A percentile compares a stretch with the other conserved stretches of the same genome.
phyloP scores from a whole-genome alignment of 768 basidiomycete species.

The Tulasnella calospora region DNA sequence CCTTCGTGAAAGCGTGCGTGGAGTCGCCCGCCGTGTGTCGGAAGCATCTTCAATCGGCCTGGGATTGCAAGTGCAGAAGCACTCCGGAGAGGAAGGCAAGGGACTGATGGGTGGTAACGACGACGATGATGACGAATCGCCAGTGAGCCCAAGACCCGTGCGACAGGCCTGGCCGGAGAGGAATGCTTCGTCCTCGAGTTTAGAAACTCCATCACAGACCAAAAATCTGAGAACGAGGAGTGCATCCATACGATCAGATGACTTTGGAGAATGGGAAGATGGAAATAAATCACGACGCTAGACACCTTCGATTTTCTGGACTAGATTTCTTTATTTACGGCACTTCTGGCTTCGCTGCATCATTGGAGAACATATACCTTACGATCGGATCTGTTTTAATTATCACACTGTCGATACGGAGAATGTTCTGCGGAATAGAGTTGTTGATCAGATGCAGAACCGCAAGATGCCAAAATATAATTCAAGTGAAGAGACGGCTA shows the following conservation, averaged over 20 bases:
- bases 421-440: background rate
- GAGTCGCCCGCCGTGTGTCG: constrained; percentile 16
- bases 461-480: background rate
- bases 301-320: background rate
- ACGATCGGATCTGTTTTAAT: background rate
- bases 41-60: background rate
- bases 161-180: background rate
- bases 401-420: background rate
- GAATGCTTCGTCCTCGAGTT: background rate
- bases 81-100: constrained; percentile 43
- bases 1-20: constrained; percentile 35
- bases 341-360: background rate
- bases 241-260: constrained; percentile 33
- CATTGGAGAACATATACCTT: background rate
- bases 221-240: constrained; percentile 11
- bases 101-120: constrained; percentile 43
- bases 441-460: constrained; percentile 2
- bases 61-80: constrained; percentile 27
- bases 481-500: background rate
- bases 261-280: constrained; percentile 39
- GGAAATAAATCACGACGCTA: background rate
- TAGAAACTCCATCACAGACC: background rate
- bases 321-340: background rate
- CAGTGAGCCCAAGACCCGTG: constrained; percentile 18
- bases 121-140: constrained; percentile 36